These are phyloP conservation scores for Kwoniella botswanensis DNA, from an alignment of 768 basidiomycete species.

Conservation along the genomic window DNA sequence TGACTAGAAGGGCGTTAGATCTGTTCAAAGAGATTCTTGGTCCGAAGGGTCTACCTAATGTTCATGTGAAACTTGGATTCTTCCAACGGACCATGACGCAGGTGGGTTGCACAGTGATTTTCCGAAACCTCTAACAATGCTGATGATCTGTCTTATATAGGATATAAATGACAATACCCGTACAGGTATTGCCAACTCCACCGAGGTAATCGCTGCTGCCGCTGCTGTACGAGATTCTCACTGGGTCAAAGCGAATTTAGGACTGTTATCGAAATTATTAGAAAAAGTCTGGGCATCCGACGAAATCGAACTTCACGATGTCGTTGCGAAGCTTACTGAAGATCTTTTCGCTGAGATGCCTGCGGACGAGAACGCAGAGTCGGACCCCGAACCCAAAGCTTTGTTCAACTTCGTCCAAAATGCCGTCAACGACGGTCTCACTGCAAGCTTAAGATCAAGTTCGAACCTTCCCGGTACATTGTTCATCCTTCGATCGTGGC, in stretches of 20 bases:
- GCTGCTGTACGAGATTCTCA: conserved; percentile 77
- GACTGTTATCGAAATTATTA: conserved; percentile 77
- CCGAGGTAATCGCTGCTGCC: conserved; percentile 86
- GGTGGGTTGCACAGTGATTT: conserved; percentile 61
- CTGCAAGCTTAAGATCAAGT: conserved; percentile 40
- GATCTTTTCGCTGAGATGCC: conserved; percentile 77
- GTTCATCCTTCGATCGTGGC: conserved; percentile 83
- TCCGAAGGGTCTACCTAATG: conserved; percentile 84
- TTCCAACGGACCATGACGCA: conserved; percentile 83
- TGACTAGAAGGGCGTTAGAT: conserved; percentile 59
- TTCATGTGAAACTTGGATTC: conserved; percentile 87
- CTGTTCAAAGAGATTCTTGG: conserved; percentile 77
- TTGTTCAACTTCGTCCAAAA: conserved; percentile 78
- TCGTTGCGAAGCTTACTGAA: conserved; percentile 80
- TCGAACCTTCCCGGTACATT: conserved; percentile 72
- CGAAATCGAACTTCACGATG: conserved; percentile 77
- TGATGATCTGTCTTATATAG: conserved; percentile 58
- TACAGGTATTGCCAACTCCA: conserved; percentile 74
- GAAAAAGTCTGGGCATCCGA: conserved; percentile 84
- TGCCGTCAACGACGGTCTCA: conserved; percentile 76
- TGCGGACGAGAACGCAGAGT: conserved; percentile 67
- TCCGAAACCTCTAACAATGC: neutral
- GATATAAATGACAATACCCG: conserved; percentile 75
- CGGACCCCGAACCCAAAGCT: conserved; percentile 71
- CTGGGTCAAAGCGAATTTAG: conserved; percentile 78